Evolutionary conservation across 129 eudicot species (phyloP).

Genomic region (Chrysanthemum makinoi): DNA sequence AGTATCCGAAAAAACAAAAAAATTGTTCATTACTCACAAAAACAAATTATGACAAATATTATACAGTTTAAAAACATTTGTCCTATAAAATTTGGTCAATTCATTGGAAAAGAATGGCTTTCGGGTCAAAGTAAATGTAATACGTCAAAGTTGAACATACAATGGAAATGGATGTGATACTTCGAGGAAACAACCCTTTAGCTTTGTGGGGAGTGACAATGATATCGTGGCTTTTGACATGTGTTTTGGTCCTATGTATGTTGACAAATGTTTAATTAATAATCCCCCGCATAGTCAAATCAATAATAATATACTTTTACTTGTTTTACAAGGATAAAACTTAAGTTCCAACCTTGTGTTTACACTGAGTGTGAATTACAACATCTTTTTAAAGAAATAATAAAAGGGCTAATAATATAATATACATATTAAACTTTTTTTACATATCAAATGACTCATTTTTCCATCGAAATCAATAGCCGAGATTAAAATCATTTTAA

Average conservation of each 20-base stretch:
- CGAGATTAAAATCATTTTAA: no score
- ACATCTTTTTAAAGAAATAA: no score
- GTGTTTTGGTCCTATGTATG: constrained; percentile 27
- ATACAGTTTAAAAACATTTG: no score
- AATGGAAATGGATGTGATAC: constrained; percentile 8
- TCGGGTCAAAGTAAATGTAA: constrained; percentile 32
- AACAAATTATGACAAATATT: no score
- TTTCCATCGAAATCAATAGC: no score
- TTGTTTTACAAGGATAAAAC: not conserved
- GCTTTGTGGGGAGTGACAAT: constrained; percentile 14
- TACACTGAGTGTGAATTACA: no score
- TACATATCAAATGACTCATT: no score
- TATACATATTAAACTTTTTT: no score
- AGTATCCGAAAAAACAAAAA: no score
- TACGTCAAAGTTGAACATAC: constrained; percentile 26
- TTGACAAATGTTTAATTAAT: not conserved
- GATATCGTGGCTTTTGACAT: constrained; percentile 32
- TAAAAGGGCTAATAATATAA: no score
- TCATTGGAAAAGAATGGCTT: constrained; percentile 7
- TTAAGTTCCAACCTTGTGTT: no score
- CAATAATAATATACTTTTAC: not conserved
- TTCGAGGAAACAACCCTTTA: constrained; percentile 27
- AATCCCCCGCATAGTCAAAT: not conserved
- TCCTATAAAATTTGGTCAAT: not conserved
- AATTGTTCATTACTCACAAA: no score